These are phyloP conservation scores for Cyamopsis tetragonoloba DNA, from an alignment of 306 rosid species.

Conservation along the genomic window DNA sequence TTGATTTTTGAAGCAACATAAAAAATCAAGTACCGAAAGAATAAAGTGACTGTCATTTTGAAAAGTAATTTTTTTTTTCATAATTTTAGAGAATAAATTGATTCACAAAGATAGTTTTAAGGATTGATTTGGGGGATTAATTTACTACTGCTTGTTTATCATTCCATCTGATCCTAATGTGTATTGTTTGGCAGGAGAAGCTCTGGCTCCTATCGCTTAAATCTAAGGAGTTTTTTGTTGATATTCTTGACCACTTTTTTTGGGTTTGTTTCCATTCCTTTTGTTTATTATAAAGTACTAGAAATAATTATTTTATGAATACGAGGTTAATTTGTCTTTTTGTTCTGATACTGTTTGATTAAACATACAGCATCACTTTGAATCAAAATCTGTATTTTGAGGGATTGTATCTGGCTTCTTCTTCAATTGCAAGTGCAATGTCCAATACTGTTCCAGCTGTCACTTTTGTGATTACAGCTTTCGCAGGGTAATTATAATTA, in stretches of 20 bases:
- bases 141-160: no score
- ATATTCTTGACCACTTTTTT: constrained; percentile 44
- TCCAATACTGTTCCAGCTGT: constrained; percentile 54
- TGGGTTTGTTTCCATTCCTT: constrained; percentile 45
- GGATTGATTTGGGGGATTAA: no score
- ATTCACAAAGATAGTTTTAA: no score
- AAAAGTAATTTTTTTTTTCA: no score
- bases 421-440: constrained; percentile 54
- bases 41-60: no score
- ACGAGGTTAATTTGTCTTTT: background rate
- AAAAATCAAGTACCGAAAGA: no score
- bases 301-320: background rate
- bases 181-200: constrained; percentile 29
- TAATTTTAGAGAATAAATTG: no score
- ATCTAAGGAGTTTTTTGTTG: constrained; percentile 37
- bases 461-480: constrained; percentile 50
- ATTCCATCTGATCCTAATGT: background rate
- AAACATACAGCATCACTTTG: constrained; percentile 30
- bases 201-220: constrained; percentile 29
- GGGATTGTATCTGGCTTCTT: constrained; percentile 46
- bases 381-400: constrained; percentile 41
- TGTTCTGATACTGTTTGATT: background rate
- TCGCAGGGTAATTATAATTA: constrained; percentile 45
- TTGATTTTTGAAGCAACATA: no score
- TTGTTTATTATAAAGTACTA: no score